phyloP scores from a whole-genome alignment of 1,284 basidiomycete species.

The Heterobasidion occidentale region DNA sequence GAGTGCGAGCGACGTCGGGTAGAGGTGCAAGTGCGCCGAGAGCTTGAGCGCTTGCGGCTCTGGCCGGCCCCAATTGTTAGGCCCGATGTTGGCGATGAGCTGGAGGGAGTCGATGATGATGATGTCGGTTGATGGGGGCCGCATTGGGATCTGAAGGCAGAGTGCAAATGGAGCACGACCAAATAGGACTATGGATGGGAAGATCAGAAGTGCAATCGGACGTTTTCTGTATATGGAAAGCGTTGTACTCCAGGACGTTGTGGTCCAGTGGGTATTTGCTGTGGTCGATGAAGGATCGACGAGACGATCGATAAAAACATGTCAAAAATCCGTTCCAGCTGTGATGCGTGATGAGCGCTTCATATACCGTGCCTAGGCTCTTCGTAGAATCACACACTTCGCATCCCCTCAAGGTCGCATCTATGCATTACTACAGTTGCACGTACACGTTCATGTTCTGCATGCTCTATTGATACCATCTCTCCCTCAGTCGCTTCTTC shows the following conservation, averaged over 20 bases:
- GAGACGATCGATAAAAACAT: too few relatives aligned
- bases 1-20: slow-evolving; percentile 7
- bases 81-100: neutral
- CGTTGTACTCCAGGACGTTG: too few relatives aligned
- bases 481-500: slow-evolving; percentile 54
- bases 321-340: too few relatives aligned
- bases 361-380: too few relatives aligned
- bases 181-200: neutral
- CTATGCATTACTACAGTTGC: too few relatives aligned
- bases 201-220: too few relatives aligned
- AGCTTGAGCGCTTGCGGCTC: neutral
- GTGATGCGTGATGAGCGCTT: too few relatives aligned
- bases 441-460: neutral
- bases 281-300: too few relatives aligned
- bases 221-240: too few relatives aligned
- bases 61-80: neutral
- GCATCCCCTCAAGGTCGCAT: too few relatives aligned
- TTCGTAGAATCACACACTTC: too few relatives aligned
- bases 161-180: neutral
- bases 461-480: slow-evolving; percentile 49
- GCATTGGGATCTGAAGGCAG: neutral
- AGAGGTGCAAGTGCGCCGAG: slow-evolving; percentile 6
- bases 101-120: slow-evolving; percentile 3
- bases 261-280: too few relatives aligned
- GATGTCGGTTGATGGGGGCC: slow-evolving; percentile 7